phyloP scores from a whole-genome alignment of 306 rosid species.

The Echinosophora koreensis region DNA sequence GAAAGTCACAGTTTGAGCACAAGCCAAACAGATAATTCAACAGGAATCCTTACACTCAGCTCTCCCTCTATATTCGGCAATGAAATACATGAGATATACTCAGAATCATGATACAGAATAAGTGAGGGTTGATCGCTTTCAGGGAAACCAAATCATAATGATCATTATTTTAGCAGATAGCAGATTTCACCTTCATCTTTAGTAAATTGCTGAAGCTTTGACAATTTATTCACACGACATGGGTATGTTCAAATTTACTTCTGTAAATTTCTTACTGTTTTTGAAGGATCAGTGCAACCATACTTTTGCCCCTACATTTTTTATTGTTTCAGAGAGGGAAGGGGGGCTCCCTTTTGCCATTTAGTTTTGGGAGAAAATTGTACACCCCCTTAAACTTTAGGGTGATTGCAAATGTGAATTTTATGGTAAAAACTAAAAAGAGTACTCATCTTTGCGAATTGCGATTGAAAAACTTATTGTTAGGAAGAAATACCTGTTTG shows the following conservation, averaged over 20 bases:
- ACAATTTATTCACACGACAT: neutral
- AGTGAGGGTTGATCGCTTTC: neutral
- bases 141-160: neutral
- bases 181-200: neutral
- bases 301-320: neutral
- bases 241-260: slow-evolving; percentile 2
- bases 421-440: too few relatives aligned
- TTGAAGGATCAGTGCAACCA: neutral
- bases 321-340: neutral
- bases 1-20: slow-evolving; percentile 47
- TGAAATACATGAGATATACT: slow-evolving; percentile 29
- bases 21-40: slow-evolving; percentile 42
- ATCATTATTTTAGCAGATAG: slow-evolving; percentile 11
- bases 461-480: too few relatives aligned
- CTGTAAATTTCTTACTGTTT: neutral
- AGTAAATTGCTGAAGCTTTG: neutral
- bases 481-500: too few relatives aligned
- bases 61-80: slow-evolving; percentile 37
- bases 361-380: neutral
- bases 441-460: too few relatives aligned
- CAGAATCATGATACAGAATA: slow-evolving; percentile 20
- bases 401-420: too few relatives aligned
- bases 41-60: slow-evolving; percentile 18
- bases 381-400: neutral
- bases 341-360: neutral